These are phyloP conservation scores for Closterium sp. DNA, from an alignment of 139 green algal species.

Conservation along the genomic window DNA sequence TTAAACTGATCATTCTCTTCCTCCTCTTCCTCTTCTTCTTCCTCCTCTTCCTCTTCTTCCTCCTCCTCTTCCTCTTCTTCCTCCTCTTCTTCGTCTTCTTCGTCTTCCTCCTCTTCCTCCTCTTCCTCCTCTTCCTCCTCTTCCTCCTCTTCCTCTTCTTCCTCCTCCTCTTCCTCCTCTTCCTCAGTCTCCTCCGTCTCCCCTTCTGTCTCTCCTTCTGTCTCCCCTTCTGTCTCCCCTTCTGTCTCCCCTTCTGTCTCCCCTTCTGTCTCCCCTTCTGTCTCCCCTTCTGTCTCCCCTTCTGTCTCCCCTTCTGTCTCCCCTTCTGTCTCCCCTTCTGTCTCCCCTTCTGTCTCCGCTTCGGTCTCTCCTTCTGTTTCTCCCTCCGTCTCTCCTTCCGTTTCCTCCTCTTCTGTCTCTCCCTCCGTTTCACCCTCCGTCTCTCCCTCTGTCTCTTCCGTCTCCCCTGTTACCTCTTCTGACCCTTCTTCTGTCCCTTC, in stretches of 20 bases:
- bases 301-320: neutral
- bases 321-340: neutral
- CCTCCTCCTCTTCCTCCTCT: neutral
- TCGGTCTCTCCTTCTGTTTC: neutral
- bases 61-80: neutral
- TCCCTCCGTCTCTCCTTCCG: neutral
- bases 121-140: neutral
- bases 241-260: neutral
- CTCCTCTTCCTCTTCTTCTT: no score
- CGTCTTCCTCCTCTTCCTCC: neutral
- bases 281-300: neutral
- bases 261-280: neutral
- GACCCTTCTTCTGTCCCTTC: neutral
- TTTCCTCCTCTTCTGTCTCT: neutral
- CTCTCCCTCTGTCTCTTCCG: slow-evolving; percentile 1
- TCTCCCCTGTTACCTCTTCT: neutral
- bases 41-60: neutral
- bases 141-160: neutral
- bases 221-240: neutral
- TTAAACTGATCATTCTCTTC: neutral
- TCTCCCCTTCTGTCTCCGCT: neutral
- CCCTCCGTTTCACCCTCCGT: neutral
- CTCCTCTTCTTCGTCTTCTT: neutral
- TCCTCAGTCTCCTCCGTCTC: neutral
- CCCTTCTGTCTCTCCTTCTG: neutral